phyloP scores from a whole-genome alignment of 164 flowering plant genomes.

The Brasenia schreberi region DNA sequence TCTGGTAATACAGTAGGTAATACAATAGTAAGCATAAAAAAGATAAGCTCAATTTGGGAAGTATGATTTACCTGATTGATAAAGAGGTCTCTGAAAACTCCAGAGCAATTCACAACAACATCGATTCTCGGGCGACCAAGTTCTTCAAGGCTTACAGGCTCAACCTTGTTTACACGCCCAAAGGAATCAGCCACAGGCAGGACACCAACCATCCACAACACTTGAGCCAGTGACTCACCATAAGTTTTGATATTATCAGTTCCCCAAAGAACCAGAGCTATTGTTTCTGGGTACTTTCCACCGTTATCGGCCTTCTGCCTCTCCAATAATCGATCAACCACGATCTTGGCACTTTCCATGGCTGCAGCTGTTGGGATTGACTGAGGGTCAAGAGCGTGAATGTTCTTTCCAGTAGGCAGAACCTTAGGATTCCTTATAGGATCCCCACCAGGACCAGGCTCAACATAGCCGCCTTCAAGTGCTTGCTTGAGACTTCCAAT shows the following conservation, averaged over 20 bases:
- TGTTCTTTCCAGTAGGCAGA: conserved; percentile 97
- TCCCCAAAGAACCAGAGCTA: conserved; percentile 97
- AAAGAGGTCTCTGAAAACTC: conserved; percentile 96
- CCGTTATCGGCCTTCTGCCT: conserved; percentile 94
- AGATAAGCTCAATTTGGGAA: not conserved
- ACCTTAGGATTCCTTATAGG: conserved; percentile 98
- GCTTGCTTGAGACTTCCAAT: conserved; percentile 90
- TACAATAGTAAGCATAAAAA: too few species aligned
- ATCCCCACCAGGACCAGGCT: conserved; percentile 99
- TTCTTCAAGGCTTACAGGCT: conserved; percentile 86
- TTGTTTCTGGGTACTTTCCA: conserved; percentile 90
- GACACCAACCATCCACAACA: conserved; percentile 94
- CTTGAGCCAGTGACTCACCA: conserved; percentile 94
- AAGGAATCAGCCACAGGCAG: conserved; percentile 77
- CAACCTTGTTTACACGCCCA: conserved; percentile 92
- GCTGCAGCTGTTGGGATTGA: conserved; percentile 94
- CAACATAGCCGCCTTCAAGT: conserved; percentile 86
- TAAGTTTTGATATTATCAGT: conserved; percentile 97
- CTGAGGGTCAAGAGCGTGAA: conserved; percentile 96
- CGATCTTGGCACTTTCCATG: conserved; percentile 85
- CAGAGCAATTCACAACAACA: conserved; percentile 98
- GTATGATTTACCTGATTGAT: conserved; percentile 72
- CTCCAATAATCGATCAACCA: conserved; percentile 85
- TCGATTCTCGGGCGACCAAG: conserved; percentile 97
- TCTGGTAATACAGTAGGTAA: too few species aligned